Base-by-base conservation (phyloP, 768 basidiomycete species). In the Fomitopsis pulvina region DNA sequence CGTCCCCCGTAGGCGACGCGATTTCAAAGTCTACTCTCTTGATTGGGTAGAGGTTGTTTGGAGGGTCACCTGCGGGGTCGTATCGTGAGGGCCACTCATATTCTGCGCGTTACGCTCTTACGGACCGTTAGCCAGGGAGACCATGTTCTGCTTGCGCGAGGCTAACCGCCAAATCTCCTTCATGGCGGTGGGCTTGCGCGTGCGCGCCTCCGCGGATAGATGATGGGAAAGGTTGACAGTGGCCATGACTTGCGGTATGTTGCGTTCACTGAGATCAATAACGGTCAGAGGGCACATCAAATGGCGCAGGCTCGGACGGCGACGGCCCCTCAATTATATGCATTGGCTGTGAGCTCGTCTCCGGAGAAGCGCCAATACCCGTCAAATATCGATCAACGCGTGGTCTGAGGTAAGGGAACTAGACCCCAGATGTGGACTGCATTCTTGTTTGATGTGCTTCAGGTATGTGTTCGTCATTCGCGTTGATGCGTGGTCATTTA, bases 51-150 rank as follows among this genome's bases (percentile, higher is more conserved):
- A 68, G 50, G 4, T 58, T 53, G 47, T 50, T 55, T 48, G 69
- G 67, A 5, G 68, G 68, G 47, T 70, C 68, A 26, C 68, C 68
- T 66, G 40, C 2, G 30, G 41, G 30, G 37, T 12, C 50, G 18
- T 22, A 46, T 14, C 14, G 25, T 38, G 5, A 45, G 47, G 18
- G 20, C 20, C 21, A 41, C 20, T 21, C 6, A 21, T 22, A 16
- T 41, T 9, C 18, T 21, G 12, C 20, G 25, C 25, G 20, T 41
- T 41, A 41, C 20, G 24, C 20, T 10, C 20, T 22, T 4, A 21
- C 50, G 21, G 52, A 65, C 68, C 68, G 30, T 68, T 70, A 6
- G 63, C 68, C n/a, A 70, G 60, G 38, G 60, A 61, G 42, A 66
- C 55, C 32, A 66, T 54, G 38, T 63, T 53, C 10, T 60, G 57